These are phyloP conservation scores for Pezicula neosporulosa DNA, from an alignment of 2,329 filamentous ascomycete genomes.

Conservation along the genomic window DNA sequence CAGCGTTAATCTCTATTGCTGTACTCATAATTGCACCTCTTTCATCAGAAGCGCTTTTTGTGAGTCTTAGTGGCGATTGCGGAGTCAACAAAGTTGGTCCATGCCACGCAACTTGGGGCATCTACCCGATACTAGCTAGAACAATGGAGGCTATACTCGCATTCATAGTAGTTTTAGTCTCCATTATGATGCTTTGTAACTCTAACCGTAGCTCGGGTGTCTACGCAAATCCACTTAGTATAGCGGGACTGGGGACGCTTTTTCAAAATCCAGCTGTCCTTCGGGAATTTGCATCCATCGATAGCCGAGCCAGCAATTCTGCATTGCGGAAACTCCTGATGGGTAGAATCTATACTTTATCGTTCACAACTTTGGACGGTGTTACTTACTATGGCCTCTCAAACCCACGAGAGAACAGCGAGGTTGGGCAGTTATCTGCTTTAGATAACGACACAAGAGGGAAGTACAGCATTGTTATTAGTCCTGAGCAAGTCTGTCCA, in stretches of 20 bases:
- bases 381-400: slow-evolving; percentile 10
- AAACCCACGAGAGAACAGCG: not conserved
- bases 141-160: slow-evolving; percentile 18
- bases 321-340: slow-evolving; percentile 6
- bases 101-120: slow-evolving; percentile 11
- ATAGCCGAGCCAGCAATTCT: slow-evolving; percentile 5
- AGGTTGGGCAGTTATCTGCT: not conserved
- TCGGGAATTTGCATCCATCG: slow-evolving; percentile 12
- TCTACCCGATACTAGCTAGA: slow-evolving; percentile 15
- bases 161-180: slow-evolving; percentile 16
- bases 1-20: slow-evolving; percentile 10
- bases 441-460: not conserved
- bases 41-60: slow-evolving; percentile 13
- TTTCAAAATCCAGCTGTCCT: slow-evolving; percentile 17
- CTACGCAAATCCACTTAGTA: slow-evolving; percentile 20
- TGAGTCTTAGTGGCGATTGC: slow-evolving; percentile 11
- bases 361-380: slow-evolving; percentile 5
- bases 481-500: not conserved
- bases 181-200: slow-evolving; percentile 10
- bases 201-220: slow-evolving; percentile 16
- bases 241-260: slow-evolving; percentile 16
- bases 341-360: slow-evolving; percentile 6
- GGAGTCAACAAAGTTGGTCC: slow-evolving; percentile 2
- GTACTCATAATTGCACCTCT: slow-evolving; percentile 14
- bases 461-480: slow-evolving; percentile 1